Evolutionary conservation across 805 yeast genomes (phyloP).

Genomic region (Schwanniomyces sp.): DNA sequence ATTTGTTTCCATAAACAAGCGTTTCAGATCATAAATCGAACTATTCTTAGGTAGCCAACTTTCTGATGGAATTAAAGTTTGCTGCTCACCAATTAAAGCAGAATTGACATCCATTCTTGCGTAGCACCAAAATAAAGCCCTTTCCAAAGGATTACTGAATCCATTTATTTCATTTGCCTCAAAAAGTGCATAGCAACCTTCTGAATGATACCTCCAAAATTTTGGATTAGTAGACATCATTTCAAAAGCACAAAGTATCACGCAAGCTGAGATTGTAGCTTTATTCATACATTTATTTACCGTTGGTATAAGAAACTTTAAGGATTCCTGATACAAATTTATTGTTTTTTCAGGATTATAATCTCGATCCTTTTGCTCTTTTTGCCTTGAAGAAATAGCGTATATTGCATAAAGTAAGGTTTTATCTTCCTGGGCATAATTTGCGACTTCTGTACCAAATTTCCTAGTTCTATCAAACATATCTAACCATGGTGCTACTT

Average conservation of each 20-base stretch:
- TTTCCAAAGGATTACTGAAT: conserved; percentile 28
- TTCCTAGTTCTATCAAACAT: conserved; percentile 35
- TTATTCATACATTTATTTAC: conserved; percentile 27
- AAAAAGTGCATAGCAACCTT: conserved; percentile 33
- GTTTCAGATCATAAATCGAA: conserved; percentile 18
- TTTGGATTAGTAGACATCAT: conserved; percentile 38
- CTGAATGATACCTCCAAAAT: conserved; percentile 39
- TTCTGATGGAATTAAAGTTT: conserved; percentile 32
- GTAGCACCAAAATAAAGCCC: conserved; percentile 46
- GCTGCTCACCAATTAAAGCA: conserved; percentile 34
- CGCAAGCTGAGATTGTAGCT: conserved; percentile 35
- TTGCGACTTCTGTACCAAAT: conserved; percentile 23
- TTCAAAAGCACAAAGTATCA: conserved; percentile 42
- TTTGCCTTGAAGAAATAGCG: conserved; percentile 33
- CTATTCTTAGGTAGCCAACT: conserved; percentile 32
- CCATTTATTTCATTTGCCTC: conserved; percentile 39
- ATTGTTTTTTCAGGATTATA: conserved; percentile 24
- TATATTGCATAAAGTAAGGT: conserved; percentile 24
- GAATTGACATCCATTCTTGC: conserved; percentile 42
- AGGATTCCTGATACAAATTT: conserved; percentile 29
- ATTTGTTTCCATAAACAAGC: conserved; percentile 17
- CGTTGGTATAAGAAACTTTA: conserved; percentile 31
- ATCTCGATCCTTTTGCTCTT: conserved; percentile 22
- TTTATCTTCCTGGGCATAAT: conserved; percentile 8
- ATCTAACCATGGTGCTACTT: conserved; percentile 39